phyloP scores from a whole-genome alignment of 1,284 basidiomycete species.

The Trichosporon ovoides region DNA sequence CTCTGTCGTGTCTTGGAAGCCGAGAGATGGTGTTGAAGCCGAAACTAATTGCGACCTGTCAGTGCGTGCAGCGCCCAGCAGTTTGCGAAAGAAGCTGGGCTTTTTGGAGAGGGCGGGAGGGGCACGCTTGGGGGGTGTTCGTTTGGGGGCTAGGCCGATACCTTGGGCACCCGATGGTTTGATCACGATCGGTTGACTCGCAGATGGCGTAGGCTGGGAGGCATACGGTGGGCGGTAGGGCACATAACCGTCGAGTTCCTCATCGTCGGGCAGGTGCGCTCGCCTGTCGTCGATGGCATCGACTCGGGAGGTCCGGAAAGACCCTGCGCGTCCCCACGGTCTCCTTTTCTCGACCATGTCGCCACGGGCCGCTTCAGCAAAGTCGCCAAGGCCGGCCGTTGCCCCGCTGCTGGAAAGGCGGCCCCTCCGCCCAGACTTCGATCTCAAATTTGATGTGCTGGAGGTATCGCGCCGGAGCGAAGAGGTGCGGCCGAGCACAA shows the following conservation, averaged over 20 bases:
- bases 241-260: conserved; percentile 14
- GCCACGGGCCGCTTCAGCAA: conserved; percentile 6
- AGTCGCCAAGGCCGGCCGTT: conserved; percentile 5
- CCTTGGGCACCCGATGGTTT: conserved; percentile 19
- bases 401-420: conserved; percentile 2
- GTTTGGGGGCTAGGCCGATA: conserved; percentile 15
- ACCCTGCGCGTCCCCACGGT: background rate
- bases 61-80: conserved; percentile 1
- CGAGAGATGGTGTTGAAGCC: conserved; percentile 7
- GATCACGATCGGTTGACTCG: conserved; percentile 6
- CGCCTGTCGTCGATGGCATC: background rate
- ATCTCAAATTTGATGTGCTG: background rate
- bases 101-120: background rate
- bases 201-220: conserved; percentile 2
- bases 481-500: background rate
- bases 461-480: background rate
- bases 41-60: conserved; percentile 5
- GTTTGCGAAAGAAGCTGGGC: conserved; percentile 6
- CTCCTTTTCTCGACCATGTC: background rate
- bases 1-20: background rate
- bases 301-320: background rate
- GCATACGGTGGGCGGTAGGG: conserved; percentile 20
- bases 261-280: background rate
- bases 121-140: background rate
- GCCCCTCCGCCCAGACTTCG: conserved; percentile 1